Conservation (phyloP, 1,139 yeast genomes). For the Debaryomyces fabryi region DNA sequence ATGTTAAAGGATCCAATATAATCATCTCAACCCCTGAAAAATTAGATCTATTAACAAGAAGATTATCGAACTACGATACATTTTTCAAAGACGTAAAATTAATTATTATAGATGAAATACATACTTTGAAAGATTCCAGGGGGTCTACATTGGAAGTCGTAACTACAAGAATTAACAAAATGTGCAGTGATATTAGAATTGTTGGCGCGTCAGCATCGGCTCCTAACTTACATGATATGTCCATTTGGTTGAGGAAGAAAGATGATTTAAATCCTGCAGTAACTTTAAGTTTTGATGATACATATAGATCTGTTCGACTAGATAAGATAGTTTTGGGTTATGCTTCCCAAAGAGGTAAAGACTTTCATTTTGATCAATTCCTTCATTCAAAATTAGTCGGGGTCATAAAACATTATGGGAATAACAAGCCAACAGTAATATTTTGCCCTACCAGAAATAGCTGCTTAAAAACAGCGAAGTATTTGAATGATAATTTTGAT, state of each 20-base stretch:
- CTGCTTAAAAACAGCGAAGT: constrained; percentile 49
- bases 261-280: constrained; percentile 26
- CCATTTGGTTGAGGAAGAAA: constrained; percentile 42
- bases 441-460: constrained; percentile 59
- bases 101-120: constrained; percentile 54
- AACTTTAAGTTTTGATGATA: constrained; percentile 45
- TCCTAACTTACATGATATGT: constrained; percentile 52
- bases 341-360: constrained; percentile 36
- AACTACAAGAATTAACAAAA: constrained; percentile 51
- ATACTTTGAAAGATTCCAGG: constrained; percentile 47
- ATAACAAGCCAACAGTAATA: constrained; percentile 45
- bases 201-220: constrained; percentile 58
- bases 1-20: constrained; percentile 44
- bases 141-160: constrained; percentile 59
- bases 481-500: constrained; percentile 19
- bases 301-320: constrained; percentile 48
- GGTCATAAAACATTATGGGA: constrained; percentile 37
- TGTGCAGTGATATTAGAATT: constrained; percentile 42
- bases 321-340: constrained; percentile 47
- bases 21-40: constrained; percentile 61
- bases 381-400: constrained; percentile 42
- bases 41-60: constrained; percentile 56
- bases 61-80: constrained; percentile 46
- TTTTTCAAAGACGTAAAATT: constrained; percentile 42
- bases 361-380: constrained; percentile 46